Base-by-base conservation (phyloP, 2,329 filamentous ascomycete species). In the Pseudocercospora macadamiae region DNA sequence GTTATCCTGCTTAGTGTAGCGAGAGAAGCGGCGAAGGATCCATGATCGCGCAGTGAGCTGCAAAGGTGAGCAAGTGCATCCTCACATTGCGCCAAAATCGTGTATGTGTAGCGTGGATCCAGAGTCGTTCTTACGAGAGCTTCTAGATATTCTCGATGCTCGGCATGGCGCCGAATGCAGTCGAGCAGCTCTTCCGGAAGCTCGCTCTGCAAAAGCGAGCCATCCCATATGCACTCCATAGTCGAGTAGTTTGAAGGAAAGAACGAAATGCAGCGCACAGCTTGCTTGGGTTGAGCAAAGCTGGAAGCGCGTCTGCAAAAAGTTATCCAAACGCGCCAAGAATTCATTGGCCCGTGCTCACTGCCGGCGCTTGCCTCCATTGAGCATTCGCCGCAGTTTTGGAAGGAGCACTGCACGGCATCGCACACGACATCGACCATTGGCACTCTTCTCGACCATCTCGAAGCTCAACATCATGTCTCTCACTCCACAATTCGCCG, bases 41-140 rank as follows among this genome's bases (percentile, higher is more conserved):
- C 30, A 72, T 73, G 37, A 69, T 61, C 34, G 63, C 67, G 58
- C 65, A 71, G 78, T 73, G 69, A 79, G 44, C 91, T 89, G 75
- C 89, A 91, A 51, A 96, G 80, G 74, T 97, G 93, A 67, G 91
- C 85, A 69, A 95, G 90, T 37, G 93, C 77, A 62, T 83, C 79
- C 72, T 90, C 86, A 74, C 93, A 92, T 70, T 89, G 83, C 64
- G 84, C 79, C 70, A 95, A 92, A 71, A 96, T 79, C 57, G 80
- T 80, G 70, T 91, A 86, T 68, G 91, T 93, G 73, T 86, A 83
- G 76, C 80, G 79, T 67, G 89, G 82, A 68, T 86, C 81, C 70
- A 96, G 83, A 58, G 90, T 86, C 60, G 86, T 84, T 68, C 82
- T 79, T 66, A 90, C 84, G 69, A 96, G 79, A 66, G 85, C 84